phyloP scores from a whole-genome alignment of 768 basidiomycete species.

The Hygrocybe punicea region DNA sequence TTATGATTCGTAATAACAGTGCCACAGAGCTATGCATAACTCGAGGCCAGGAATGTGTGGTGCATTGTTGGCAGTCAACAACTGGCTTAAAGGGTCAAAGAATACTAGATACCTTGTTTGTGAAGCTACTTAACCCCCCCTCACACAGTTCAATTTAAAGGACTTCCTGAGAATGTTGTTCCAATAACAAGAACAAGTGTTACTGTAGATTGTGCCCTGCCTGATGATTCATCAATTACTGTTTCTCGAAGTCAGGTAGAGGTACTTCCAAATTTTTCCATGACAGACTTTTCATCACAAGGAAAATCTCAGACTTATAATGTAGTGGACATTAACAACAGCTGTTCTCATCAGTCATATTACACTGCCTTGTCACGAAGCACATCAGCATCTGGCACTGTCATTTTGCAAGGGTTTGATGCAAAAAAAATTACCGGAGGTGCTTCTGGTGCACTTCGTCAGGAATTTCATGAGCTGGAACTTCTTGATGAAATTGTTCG shows the following conservation, averaged over 20 bases:
- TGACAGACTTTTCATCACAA: conserved; percentile 18
- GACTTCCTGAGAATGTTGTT: conserved; percentile 3
- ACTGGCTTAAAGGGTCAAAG: conserved; percentile 13
- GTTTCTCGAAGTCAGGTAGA: no score
- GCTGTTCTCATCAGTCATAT: neutral
- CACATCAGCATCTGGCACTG: conserved; percentile 16
- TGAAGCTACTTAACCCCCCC: conserved; percentile 16
- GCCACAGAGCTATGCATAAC: conserved; percentile 32
- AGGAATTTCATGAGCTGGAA: conserved; percentile 21
- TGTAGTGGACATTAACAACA: conserved; percentile 23
- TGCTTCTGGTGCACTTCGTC: conserved; percentile 12
- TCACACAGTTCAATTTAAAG: neutral
- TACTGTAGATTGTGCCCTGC: no score
- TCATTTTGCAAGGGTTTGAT: conserved; percentile 27
- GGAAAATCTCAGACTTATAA: conserved; percentile 24
- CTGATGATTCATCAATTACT: no score
- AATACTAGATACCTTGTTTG: conserved; percentile 19
- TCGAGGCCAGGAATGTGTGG: conserved; percentile 28
- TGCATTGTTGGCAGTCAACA: conserved; percentile 23
- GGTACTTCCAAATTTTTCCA: no score
- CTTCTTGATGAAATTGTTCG: conserved; percentile 21
- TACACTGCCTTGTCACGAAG: neutral
- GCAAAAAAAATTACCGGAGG: conserved; percentile 14
- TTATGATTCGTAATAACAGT: no score
- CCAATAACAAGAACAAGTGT: no score